Evolutionary conservation across 2,329 filamentous ascomycete species (phyloP), one percentile per base, ranked within the genome.

Genomic region (Colletotrichum tamarilloi): DNA sequence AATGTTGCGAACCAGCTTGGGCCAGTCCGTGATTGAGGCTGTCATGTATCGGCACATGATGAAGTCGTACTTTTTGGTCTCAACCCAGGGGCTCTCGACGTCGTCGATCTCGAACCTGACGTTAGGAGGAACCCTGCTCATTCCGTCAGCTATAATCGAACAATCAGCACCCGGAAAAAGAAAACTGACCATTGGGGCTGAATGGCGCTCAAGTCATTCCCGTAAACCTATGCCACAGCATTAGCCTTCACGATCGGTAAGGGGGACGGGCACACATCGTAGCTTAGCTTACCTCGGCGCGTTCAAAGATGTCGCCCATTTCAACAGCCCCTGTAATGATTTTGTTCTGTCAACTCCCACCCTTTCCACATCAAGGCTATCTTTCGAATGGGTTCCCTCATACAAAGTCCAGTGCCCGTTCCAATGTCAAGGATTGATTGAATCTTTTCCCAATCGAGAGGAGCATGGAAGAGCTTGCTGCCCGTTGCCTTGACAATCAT

Each of bases 1-100:
- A n/a, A 49, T 49, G 42, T 49, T 49, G 6, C 19, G 42, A 22
- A 64, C 60, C 22, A 64, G 30, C 60, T 64, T 32, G 3, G 60
- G 60, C 60, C 60, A 64, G 4, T 64, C 32, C 42, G 14, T n/a
- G 42, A 64, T 64, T 14, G 38, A 24, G 9, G 32, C 65, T 6
- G 65, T 52, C 56, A 68, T 49, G 65, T 59, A 59, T 14, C 65
- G 65, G 56, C 56, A 59, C 56, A 81, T 80, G 76, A 84, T 78
- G 74, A 76, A 81, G 70, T 80, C 79, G 67, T 81, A 81, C 67
- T 77, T 76, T 58, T 81, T 35, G 4, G 75, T 75, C 67, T 81
- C 83, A 75, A 83, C 80, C 83, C 84, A 85, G 22, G 79, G 75
- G 28, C 87, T 84, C 77, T 91, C 89, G 38, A 89, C 88, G 78